Evolutionary conservation across 1,284 basidiomycete species (phyloP), one percentile per base, ranked within the genome.

Genomic region (Boletus mariae): DNA sequence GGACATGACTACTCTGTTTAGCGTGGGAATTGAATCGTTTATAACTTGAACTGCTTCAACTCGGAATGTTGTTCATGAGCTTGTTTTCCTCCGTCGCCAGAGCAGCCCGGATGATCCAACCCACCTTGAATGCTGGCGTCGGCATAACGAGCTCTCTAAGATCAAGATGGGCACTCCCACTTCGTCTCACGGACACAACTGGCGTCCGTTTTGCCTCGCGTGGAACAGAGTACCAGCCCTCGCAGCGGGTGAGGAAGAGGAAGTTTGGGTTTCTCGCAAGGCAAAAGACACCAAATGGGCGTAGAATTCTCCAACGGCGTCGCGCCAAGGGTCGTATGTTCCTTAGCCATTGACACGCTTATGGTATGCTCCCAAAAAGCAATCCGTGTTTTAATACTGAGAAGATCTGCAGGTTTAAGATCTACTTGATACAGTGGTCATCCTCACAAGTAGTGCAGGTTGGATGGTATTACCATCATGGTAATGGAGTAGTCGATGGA

Each of bases 251-350:
- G 23, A 57, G 67, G 54, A 69, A 69, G 56, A 53, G 67, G 47
- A 72, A 71, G 31, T 54, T 54, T 34, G 67, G 67, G 4, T 69
- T 69, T 58, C 65, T 69, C 12, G 64, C 69, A 28, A 56, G 67
- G 52, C 72, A 69, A 51, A 71, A 57, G 44, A 72, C 61, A 0
- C 58, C 60, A 13, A 31, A 64, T 15, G 67, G 67, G 15, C 70
- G 71, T 32, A 69, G 50, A 13, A 42, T 71, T 31, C 60, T 78
- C 25, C 73, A 63, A 12, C 71, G 77, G 47, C 69, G 77, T 51
- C 69, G 60, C 47, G 65, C 64, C 20, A 79, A 70, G 64, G 73
- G 74, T 10, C 68, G 76, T 28, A 59, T 64, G 57, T 76, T 65
- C 63, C 59, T 78, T 37, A 71, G 72, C 29, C 76, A 78, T 59